Conservation (phyloP, 129 eudicot species). For the Flaveria sonorensis region DNA sequence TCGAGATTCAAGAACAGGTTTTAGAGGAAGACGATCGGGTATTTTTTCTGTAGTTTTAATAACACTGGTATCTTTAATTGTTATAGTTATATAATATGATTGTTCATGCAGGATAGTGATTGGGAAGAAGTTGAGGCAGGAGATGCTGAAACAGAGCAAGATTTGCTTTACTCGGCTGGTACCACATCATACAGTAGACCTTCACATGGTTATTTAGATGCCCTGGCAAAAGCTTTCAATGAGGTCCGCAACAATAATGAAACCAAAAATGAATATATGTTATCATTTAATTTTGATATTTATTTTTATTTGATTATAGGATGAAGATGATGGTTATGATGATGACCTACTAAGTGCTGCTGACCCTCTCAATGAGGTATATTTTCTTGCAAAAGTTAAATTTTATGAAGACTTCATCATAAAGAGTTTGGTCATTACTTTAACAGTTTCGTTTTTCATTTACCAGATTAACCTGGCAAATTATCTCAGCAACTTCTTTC, state of each 20-base stretch:
- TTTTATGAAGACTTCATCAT: neutral
- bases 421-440: neutral
- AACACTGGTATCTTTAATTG: neutral
- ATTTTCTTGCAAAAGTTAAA: conserved; percentile 14
- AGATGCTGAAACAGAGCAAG: conserved; percentile 52
- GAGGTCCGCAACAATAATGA: conserved; percentile 43
- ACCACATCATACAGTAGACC: conserved; percentile 62
- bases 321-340: conserved; percentile 68
- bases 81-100: conserved; percentile 1
- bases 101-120: conserved; percentile 73
- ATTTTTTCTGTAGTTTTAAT: neutral
- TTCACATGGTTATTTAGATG: conserved; percentile 64
- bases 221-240: conserved; percentile 79
- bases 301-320: conserved; percentile 36
- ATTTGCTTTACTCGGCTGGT: conserved; percentile 45
- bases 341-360: conserved; percentile 73
- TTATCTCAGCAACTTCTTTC: conserved; percentile 59
- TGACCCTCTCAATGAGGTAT: conserved; percentile 92
- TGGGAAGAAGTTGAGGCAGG: conserved; percentile 88
- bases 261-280: neutral
- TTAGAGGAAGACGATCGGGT: conserved; percentile 72
- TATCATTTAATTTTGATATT: neutral
- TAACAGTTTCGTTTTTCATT: neutral
- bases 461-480: conserved; percentile 74
- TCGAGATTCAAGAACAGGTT: conserved; percentile 86